Conservation (phyloP, 495 filamentous ascomycete genomes). For the Aspergillus panamensis region DNA sequence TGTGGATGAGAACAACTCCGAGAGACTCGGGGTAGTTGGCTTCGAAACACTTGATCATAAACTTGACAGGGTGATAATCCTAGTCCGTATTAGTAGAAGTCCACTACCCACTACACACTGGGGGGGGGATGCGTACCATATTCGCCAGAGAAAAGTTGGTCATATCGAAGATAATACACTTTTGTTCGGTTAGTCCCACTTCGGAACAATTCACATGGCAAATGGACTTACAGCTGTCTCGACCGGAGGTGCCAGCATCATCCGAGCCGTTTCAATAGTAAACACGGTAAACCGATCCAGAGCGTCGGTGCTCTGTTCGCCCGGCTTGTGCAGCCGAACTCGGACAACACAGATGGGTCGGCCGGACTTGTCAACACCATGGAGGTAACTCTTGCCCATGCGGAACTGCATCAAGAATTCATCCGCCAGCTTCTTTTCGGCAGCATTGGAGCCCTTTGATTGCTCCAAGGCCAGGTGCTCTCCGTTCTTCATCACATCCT, state of each 20-base stretch:
- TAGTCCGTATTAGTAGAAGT: constrained; percentile 30
- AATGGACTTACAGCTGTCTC: constrained; percentile 79
- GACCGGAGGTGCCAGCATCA: constrained; percentile 72
- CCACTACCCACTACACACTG: not conserved
- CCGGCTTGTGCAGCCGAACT: constrained; percentile 72
- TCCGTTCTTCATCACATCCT: constrained; percentile 77
- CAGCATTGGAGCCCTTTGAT: constrained; percentile 51
- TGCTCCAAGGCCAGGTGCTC: constrained; percentile 64
- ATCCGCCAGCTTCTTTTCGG: constrained; percentile 61
- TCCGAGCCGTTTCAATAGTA: constrained; percentile 85
- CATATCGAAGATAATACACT: constrained; percentile 94
- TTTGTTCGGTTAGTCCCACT: constrained; percentile 6
- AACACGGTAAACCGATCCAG: constrained; percentile 91
- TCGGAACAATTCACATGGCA: not conserved
- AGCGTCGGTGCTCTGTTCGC: constrained; percentile 75
- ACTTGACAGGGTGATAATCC: constrained; percentile 96
- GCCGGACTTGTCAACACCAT: constrained; percentile 80
- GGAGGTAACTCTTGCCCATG: constrained; percentile 93
- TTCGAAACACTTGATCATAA: constrained; percentile 99
- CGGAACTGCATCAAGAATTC: constrained; percentile 84
- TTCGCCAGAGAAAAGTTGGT: constrained; percentile 87
- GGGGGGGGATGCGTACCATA: constrained; percentile 59
- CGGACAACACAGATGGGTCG: constrained; percentile 85
- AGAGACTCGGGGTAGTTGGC: constrained; percentile 96
- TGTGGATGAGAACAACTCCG: constrained; percentile 91